phyloP scores from a whole-genome alignment of 2,329 filamentous ascomycete genomes.

The Parascedosporium putredinis region DNA sequence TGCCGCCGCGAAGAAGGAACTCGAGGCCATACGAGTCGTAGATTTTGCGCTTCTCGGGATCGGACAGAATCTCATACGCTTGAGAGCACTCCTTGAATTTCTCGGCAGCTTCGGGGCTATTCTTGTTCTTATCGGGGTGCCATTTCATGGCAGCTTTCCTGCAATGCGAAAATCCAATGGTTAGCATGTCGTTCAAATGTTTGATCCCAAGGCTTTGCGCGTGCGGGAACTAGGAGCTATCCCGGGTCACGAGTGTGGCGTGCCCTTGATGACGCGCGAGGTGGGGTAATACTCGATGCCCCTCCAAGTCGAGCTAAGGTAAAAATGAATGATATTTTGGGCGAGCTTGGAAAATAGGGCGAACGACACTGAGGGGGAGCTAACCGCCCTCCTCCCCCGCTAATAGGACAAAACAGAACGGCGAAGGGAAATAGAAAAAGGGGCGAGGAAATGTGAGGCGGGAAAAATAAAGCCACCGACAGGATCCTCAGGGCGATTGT shows the following conservation, averaged over 20 bases:
- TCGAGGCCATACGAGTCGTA: slow-evolving; percentile 95
- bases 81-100: slow-evolving; percentile 98
- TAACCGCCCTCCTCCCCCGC: too few relatives aligned
- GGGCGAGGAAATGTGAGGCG: too few relatives aligned
- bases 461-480: too few relatives aligned
- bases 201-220: too few relatives aligned
- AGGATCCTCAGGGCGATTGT: not conserved
- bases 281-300: not conserved
- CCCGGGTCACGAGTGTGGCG: slow-evolving; percentile 9
- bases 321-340: too few relatives aligned
- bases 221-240: too few relatives aligned
- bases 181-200: too few relatives aligned
- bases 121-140: slow-evolving; percentile 97
- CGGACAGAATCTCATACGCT: slow-evolving; percentile 94
- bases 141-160: slow-evolving; percentile 83
- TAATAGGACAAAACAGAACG: too few relatives aligned
- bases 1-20: slow-evolving; percentile 74
- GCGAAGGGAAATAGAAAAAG: too few relatives aligned
- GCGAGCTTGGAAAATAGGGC: too few relatives aligned
- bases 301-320: not conserved
- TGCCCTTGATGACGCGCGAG: not conserved
- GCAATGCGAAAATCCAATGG: slow-evolving; percentile 11
- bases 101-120: slow-evolving; percentile 73
- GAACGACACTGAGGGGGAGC: too few relatives aligned
- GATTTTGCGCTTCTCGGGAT: slow-evolving; percentile 90